Base-by-base conservation (phyloP, 805 yeast genomes). In the Schwanniomyces polymorphus region DNA sequence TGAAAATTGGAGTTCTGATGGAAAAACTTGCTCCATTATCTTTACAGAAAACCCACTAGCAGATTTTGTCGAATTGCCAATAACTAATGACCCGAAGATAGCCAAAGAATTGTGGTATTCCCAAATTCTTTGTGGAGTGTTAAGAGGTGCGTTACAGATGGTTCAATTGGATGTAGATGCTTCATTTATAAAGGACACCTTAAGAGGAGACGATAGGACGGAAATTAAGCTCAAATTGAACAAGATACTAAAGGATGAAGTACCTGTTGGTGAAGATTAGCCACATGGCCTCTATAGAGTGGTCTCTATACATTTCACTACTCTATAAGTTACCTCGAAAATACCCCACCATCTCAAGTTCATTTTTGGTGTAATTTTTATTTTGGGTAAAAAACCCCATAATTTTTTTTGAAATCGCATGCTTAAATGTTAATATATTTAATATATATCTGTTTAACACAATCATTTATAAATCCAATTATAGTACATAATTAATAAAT, bases 231-330 rank as follows among this genome's bases (percentile, higher is more conserved):
- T 94, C 40, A 83, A 82, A 57, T 72, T 94, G 53, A 72, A 83
- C 41, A 84, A 78, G 57, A 79, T 90, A 2, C 71, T 92, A 55
- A 90, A 87, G 60, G 99, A 94, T 62, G 99, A 94, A 70, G 86
- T 94, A 39, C 99, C 99, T 11, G 95, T 96, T 5, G 99, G 98
- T 21, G 98, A 94, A 65, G 97, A 91, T 53, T 86, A 65, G 45
- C 11, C 11, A 26, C 29, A 26, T 31, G 8, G 8, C 11, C 2
- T 8, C n/a, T 3, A 6, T 16, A 11, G n/a, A 11, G 7, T 6
- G 2, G 21, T 14, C 14, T 31, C 11, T 31, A 12, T 6, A 17
- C 4, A 7, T 12, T 31, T 14, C 11, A 31, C 35, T 10, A 31
- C 17, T 14, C 7, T 14, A 28, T 12, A 11, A 11, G 7, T 12